A percentile compares a stretch with the other conserved stretches of the same genome.
Conservation (phyloP, 345 rosid species). For the Gynandropsis gynandra region DNA sequence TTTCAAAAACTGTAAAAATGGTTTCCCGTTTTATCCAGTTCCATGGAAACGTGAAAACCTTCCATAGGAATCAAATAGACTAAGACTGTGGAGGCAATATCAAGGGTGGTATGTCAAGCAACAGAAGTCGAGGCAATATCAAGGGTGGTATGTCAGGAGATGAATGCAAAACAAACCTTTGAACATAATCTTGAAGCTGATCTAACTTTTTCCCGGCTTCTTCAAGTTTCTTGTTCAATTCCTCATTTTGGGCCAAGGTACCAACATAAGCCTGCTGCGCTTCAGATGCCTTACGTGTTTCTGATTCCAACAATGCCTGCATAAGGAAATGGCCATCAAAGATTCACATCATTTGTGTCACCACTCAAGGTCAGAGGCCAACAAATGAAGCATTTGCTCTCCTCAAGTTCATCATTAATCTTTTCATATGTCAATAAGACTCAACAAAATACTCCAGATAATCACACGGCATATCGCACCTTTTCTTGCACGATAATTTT, state of each 20-base stretch:
- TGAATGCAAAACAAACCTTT: conserved; percentile 55
- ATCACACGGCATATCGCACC: too few species aligned
- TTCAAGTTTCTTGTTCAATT: conserved; percentile 58
- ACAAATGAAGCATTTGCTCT: conserved; percentile 6
- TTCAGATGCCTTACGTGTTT: conserved; percentile 54
- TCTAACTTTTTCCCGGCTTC: conserved; percentile 60
- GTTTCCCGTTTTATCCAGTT: background rate
- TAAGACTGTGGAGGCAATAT: too few species aligned
- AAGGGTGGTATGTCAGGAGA: conserved; percentile 1
- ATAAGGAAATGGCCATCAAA: conserved; percentile 15
- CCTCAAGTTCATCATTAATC: background rate
- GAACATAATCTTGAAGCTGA: conserved; percentile 67
- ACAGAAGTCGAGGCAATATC: background rate
- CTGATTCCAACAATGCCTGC: conserved; percentile 53
- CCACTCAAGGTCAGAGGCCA: conserved; percentile 12
- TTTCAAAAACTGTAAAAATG: background rate
- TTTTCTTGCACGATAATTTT: background rate
- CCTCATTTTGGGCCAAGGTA: conserved; percentile 50
- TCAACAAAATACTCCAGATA: too few species aligned
- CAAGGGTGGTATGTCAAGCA: background rate
- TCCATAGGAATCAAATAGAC: background rate
- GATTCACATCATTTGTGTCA: conserved; percentile 9
- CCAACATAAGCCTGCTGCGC: conserved; percentile 42
- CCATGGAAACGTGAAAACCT: background rate
- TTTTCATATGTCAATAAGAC: background rate